Evolutionary conservation across 2,329 filamentous ascomycete genomes (phyloP).

Genomic region (Paecilomyces fulvus): DNA sequence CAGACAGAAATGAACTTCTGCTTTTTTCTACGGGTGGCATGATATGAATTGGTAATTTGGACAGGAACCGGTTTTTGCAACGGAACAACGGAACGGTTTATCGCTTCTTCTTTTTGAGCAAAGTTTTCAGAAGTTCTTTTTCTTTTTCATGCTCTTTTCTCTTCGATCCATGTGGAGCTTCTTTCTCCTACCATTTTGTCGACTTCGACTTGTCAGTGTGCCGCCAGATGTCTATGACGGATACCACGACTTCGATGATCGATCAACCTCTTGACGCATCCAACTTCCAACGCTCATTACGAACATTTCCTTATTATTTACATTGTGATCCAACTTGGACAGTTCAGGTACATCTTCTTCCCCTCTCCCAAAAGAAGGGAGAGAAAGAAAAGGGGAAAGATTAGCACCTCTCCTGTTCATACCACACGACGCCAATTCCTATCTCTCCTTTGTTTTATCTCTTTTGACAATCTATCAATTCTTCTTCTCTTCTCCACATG

Average conservation of each 20-base stretch:
- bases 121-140: conserved; percentile 25
- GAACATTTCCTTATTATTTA: not conserved
- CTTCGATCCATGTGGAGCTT: conserved; percentile 3
- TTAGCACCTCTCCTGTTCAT: not conserved
- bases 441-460: not conserved
- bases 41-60: conserved; percentile 10
- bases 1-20: conserved; percentile 1
- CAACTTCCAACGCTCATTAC: not conserved
- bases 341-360: not conserved
- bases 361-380: not conserved
- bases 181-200: conserved; percentile 11
- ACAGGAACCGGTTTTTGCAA: conserved; percentile 6
- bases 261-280: not conserved
- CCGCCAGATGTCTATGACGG: too few species aligned
- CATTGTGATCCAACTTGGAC: not conserved
- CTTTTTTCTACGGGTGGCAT: conserved; percentile 4
- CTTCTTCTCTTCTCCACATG: not conserved
- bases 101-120: conserved; percentile 25
- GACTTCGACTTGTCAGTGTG: not conserved
- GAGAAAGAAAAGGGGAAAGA: not conserved
- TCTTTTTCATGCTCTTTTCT: conserved; percentile 18
- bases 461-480: not conserved
- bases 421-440: not conserved
- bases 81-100: conserved; percentile 3
- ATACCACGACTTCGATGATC: not conserved